phyloP scores from a whole-genome alignment of 805 yeast species.

The Ogataea zsoltii region DNA sequence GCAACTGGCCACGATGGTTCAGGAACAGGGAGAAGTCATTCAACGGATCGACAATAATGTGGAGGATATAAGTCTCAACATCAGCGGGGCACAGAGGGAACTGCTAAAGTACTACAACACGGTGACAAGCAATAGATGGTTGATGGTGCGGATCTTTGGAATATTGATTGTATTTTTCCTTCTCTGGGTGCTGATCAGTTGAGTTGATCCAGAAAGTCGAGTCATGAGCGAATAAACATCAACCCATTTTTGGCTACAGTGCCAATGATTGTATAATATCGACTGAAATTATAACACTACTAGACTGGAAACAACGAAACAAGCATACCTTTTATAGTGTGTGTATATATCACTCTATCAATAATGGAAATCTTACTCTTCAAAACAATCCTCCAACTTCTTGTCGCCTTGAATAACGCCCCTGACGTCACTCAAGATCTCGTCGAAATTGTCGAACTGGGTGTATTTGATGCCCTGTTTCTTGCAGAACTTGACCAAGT shows the following conservation, averaged over 20 bases:
- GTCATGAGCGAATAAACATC: neutral
- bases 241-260: neutral
- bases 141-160: slow-evolving; percentile 86
- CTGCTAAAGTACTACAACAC: slow-evolving; percentile 84
- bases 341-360: neutral
- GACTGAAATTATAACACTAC: neutral
- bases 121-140: slow-evolving; percentile 89
- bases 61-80: slow-evolving; percentile 87
- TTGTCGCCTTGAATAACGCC: slow-evolving; percentile 49
- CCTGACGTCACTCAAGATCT: slow-evolving; percentile 65
- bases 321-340: neutral
- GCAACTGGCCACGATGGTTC: slow-evolving; percentile 96
- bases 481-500: slow-evolving; percentile 81
- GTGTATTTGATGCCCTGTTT: slow-evolving; percentile 80
- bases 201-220: too few relatives aligned
- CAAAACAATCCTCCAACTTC: slow-evolving; percentile 37
- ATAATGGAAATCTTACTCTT: slow-evolving; percentile 22
- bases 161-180: slow-evolving; percentile 75
- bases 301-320: too few relatives aligned
- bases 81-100: slow-evolving; percentile 92
- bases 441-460: slow-evolving; percentile 75
- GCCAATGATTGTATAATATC: neutral
- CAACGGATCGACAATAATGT: slow-evolving; percentile 95
- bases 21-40: slow-evolving; percentile 94
- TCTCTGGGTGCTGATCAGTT: slow-evolving; percentile 78